These are phyloP conservation scores for Mucor racemosus DNA, from an alignment of 371 early-diverging fungal genomes.

Conservation along the genomic window DNA sequence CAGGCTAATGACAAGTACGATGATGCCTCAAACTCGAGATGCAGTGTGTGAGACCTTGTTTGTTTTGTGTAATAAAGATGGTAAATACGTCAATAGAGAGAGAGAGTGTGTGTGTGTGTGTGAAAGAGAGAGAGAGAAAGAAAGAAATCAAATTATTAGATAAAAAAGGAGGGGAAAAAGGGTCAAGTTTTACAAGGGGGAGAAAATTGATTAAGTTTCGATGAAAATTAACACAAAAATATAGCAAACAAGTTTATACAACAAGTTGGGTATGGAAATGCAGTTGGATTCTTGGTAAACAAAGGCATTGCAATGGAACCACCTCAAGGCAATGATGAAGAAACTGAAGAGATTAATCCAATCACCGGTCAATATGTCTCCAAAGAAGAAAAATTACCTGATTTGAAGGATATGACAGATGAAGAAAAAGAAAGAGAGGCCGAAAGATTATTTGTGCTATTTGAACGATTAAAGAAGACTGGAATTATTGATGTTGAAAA, in stretches of 20 bases:
- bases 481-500: conserved; percentile 83
- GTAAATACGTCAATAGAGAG: conserved; percentile 48
- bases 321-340: conserved; percentile 20
- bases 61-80: conserved; percentile 77
- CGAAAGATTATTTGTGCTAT: conserved; percentile 87
- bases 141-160: neutral
- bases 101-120: neutral
- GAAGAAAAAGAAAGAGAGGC: conserved; percentile 97
- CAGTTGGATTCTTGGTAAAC: conserved; percentile 85
- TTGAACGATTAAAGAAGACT: conserved; percentile 90
- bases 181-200: neutral
- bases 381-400: conserved; percentile 53
- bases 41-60: conserved; percentile 77
- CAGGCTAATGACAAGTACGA: conserved; percentile 74
- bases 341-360: conserved; percentile 67
- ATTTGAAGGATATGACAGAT: conserved; percentile 85
- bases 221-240: neutral
- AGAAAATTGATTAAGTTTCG: neutral
- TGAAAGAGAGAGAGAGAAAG: neutral
- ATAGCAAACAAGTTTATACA: conserved; percentile 72
- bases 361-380: conserved; percentile 78
- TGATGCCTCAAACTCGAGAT: conserved; percentile 66
- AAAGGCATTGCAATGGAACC: conserved; percentile 60
- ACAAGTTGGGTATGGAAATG: conserved; percentile 92
- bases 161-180: neutral